phyloP scores from a whole-genome alignment of 78 protist species.

The Ministeria vibrans region DNA sequence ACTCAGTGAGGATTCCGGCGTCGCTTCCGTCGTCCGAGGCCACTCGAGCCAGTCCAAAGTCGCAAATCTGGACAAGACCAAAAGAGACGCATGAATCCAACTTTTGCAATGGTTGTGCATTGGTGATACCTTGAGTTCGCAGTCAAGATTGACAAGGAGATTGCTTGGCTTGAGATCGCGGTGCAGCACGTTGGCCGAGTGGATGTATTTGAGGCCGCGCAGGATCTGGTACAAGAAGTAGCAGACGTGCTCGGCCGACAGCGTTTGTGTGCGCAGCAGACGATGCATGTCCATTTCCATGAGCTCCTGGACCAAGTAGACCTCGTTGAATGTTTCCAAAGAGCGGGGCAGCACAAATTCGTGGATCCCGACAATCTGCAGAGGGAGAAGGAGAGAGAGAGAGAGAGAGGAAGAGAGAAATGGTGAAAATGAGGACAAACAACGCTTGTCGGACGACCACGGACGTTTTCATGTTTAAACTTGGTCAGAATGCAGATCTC shows the following conservation, averaged over 20 bases:
- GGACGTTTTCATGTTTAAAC: constrained; percentile 65
- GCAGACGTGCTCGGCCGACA: constrained; percentile 91
- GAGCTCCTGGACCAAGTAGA: constrained; percentile 84
- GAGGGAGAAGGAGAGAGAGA: neutral
- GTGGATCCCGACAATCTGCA: constrained; percentile 18
- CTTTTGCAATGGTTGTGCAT: neutral
- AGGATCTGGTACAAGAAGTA: constrained; percentile 91
- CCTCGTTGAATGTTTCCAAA: constrained; percentile 37
- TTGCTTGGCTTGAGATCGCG: constrained; percentile 88
- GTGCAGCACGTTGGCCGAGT: constrained; percentile 88
- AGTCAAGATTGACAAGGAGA: constrained; percentile 87
- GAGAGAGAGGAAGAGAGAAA: neutral
- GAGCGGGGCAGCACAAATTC: constrained; percentile 11
- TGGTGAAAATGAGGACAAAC: neutral
- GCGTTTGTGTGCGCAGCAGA: constrained; percentile 81
- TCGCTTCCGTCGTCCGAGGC: constrained; percentile 25
- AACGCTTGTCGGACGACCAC: neutral
- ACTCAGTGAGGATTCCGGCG: constrained; percentile 55
- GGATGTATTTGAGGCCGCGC: constrained; percentile 85
- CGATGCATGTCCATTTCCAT: constrained; percentile 94
- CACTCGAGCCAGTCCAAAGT: constrained; percentile 66
- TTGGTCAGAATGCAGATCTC: constrained; percentile 78
- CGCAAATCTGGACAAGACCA: constrained; percentile 22
- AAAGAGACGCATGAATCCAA: neutral
- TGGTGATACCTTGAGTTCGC: constrained; percentile 68